Evolutionary conservation across 2,329 filamentous ascomycete genomes (phyloP), one percentile per base, ranked within the genome.

Genomic region (Pseudogymnoascus sp.): DNA sequence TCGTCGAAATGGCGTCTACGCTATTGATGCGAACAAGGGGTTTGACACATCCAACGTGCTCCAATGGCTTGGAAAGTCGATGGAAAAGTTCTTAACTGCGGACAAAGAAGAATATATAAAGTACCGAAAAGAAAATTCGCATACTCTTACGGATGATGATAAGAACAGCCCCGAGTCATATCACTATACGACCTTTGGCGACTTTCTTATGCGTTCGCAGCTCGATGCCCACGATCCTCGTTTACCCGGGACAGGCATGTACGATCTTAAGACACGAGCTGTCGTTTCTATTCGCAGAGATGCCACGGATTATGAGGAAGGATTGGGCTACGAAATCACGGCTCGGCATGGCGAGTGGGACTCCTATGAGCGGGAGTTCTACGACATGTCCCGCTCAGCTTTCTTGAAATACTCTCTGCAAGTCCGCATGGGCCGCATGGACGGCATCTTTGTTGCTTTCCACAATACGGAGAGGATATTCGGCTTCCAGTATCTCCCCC

Each of bases 391-490:
- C 64, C 84, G 95, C 61, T 85, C 92, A 1, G 94, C 93, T 0
- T 93, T 99, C 77, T 79, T 99, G 62, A 99, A 99, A 72, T 99
- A 99, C 74, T 96, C 92, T 8, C 80, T 99, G 31, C 94, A 99
- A 75, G 95, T 93, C 29, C 90, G 94, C 48, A 95, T 99, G 85
- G 94, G 95, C 15, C 87, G 92, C 59, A 99, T 99, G 95, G 93
- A 99, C 72, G 94, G 94, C 61, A 97, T 97, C 59, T 99, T 97
- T 71, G 90, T 97, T 21, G 94, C 94, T 2, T 99, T 87, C 73
- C 94, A 99, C 78, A 99, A 99, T 73, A 90, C 92, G 2, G 83
- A 92, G 74, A 89, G 92, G 62, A 96, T 99, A 59, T 99, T 99
- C 72, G 94, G 94, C 5, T 99, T 99, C 74, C 94, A 99, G 74